Conservation (phyloP, 306 rosid genomes). For the Betula pendula region DNA sequence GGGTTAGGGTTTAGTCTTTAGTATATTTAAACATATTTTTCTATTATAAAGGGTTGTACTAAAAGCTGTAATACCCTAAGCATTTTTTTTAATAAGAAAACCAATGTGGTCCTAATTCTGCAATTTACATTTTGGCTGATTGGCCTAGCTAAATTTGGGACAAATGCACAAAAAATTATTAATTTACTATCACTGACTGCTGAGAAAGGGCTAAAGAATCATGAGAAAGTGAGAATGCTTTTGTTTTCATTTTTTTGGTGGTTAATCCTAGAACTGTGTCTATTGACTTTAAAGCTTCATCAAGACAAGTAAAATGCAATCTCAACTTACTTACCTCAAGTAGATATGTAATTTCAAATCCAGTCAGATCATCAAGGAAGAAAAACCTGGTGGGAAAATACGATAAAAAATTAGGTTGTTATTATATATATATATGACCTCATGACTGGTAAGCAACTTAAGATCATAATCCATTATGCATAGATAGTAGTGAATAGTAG, state of each 20-base stretch:
- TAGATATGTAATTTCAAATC: constrained; percentile 78
- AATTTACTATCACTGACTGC: too few relatives aligned
- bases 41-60: too few relatives aligned
- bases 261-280: background rate
- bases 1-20: too few relatives aligned
- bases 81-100: too few relatives aligned
- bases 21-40: too few relatives aligned
- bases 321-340: constrained; percentile 53
- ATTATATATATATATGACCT: background rate
- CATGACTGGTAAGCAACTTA: background rate
- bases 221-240: background rate
- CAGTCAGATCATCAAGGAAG: constrained; percentile 91
- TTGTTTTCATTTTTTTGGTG: background rate
- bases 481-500: too few relatives aligned
- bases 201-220: background rate
- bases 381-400: constrained; percentile 61
- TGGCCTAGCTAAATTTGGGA: background rate
- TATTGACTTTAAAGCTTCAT: constrained; percentile 8
- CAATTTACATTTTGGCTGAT: background rate
- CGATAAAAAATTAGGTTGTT: background rate
- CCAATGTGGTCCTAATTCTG: background rate
- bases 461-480: background rate
- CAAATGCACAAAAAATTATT: background rate
- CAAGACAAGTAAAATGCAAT: background rate
- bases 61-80: too few relatives aligned